Evolutionary conservation across 2,329 filamentous ascomycete genomes (phyloP), one percentile per base, ranked within the genome.

Genomic region (Scortechinia acanthostroma): DNA sequence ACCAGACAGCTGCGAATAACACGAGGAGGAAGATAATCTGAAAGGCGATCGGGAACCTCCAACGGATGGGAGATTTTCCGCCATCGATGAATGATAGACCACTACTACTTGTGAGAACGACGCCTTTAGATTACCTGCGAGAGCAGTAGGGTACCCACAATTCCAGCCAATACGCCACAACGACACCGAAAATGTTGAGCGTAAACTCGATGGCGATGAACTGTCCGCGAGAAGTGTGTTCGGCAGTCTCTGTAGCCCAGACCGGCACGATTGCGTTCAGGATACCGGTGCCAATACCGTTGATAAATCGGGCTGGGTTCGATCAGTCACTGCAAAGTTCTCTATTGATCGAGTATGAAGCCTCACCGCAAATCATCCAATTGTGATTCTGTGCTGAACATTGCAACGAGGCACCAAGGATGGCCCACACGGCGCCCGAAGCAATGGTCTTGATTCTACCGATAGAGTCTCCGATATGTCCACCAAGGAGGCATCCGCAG

Each of bases 201-300:
- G 82, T 87, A 50, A 88, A 88, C 53, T 88, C 83, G 45, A 86
- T 80, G 6, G 81, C 79, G 46, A 88, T 77, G 50, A 86, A 85
- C 42, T 80, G 73, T 4, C 85, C 85, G 33, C 85, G 74, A 2
- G 76, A 80, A 0, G 74, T 85, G 53, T 86, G 79, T 30, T 83
- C 76, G 0, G 80, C 77, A 0, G 78, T 83, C 59, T 87, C 84
- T 0, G 83, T 83, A 1, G 81, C 80, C 80, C 80, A 87, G 3
- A 86, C 81, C 0, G 83, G 83, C 0, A 83, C 76, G 49, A 87
- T 86, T 4, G 80, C 76, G 53, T 86, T 88, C 25, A 87, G 58
- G 43, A 86, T 77, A 20, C 84, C 84, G 2, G 81, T 87, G 3
- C 83, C 83, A 42, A 82, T 75, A 3, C 80, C 80, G 46, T 82